A percentile compares a stretch with the other conserved stretches of the same genome.
phyloP scores from a whole-genome alignment of 176 grass and related monocot genomes.

The Carex kokanica region DNA sequence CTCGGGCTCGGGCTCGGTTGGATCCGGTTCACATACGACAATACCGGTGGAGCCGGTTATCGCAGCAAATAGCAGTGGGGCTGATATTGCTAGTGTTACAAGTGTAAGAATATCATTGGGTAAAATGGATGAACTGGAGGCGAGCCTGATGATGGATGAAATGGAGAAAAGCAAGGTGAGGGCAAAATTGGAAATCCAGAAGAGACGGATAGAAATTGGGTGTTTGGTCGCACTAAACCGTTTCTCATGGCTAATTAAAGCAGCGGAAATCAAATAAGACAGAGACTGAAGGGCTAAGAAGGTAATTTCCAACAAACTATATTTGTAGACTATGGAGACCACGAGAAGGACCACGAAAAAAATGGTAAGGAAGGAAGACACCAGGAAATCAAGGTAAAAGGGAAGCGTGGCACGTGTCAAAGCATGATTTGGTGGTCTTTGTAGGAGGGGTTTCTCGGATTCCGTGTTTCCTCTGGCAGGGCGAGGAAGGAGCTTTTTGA shows the following conservation, averaged over 20 bases:
- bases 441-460: constrained; percentile 53
- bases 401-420: constrained; percentile 18
- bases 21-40: not conserved
- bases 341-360: constrained; percentile 47
- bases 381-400: constrained; percentile 42
- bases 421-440: not conserved
- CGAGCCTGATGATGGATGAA: constrained; percentile 43
- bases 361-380: constrained; percentile 37
- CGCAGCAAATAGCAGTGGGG: constrained; percentile 47
- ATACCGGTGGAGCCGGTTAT: constrained; percentile 40
- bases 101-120: constrained; percentile 50
- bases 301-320: constrained; percentile 26
- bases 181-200: constrained; percentile 47
- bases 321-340: constrained; percentile 18
- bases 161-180: constrained; percentile 50
- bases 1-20: not conserved
- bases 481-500: constrained; percentile 25
- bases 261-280: constrained; percentile 44
- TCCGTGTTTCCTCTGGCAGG: not conserved
- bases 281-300: constrained; percentile 68
- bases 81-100: constrained; percentile 41
- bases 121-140: constrained; percentile 5
- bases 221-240: constrained; percentile 45
- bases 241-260: constrained; percentile 53
- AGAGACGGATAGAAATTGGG: constrained; percentile 59